Evolutionary conservation across 495 filamentous ascomycete species (phyloP), one percentile per base, ranked within the genome.

Genomic region (Hyphodiscus hymeniophilus): DNA sequence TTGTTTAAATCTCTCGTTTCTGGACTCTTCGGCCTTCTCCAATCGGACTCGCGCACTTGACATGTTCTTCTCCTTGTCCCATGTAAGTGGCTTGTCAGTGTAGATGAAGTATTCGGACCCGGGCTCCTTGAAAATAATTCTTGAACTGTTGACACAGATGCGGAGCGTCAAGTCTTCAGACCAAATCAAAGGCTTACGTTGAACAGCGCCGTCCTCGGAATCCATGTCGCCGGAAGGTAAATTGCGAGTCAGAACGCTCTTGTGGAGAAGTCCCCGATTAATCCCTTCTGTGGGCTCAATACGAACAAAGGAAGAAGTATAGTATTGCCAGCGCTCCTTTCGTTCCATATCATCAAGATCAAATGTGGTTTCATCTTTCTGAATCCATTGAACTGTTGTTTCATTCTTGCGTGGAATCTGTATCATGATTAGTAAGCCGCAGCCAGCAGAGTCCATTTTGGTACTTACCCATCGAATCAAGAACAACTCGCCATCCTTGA

Each of bases 401-500:
- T 80, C 76, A 48, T 71, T 69, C 41, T 73, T 74, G 18, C 63
- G 55, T 5, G 82, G 76, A 57, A 75, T 75, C 75, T 81, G 56
- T 17, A 28, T 33, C 22, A 38, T 39, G 12, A 34, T 20, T 24
- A 42, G 38, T 13, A 42, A 36, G 30, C 1, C 35, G 2, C 34
- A 23, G 11, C 2, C n/a, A 21, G 16, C 16, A 1, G 26, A 24
- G 7, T 7, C n/a, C n/a, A 28, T 28, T 28, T 28, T 10, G 10
- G 10, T 33, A 81, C 85, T 72, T 77, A 94, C 89, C 64, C 80
- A 94, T 56, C 78, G 76, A 44, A 96, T 82, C 36, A 85, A 77
- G 61, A 88, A 96, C 54, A 91, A 78, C 54, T 95, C 88, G n/a
- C 80, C 84, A 51, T 95, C 89, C 68, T 89, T 92, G 50, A 88